Evolutionary conservation across 2,329 filamentous ascomycete species (phyloP), one percentile per base, ranked within the genome.

Genomic region (Neurospora crassa): DNA sequence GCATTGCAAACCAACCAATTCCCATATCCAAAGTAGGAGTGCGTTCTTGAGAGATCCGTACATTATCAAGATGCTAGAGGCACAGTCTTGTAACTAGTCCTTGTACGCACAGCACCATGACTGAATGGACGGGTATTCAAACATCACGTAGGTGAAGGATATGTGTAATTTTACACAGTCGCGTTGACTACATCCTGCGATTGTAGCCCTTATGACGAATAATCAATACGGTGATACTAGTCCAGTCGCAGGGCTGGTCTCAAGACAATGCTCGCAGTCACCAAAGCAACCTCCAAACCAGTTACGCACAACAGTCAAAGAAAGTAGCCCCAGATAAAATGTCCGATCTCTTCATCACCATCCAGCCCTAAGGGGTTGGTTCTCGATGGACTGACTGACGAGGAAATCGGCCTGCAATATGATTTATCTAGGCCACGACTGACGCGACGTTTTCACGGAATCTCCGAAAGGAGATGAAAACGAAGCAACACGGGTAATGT

Each of bases 401-500:
- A 82, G 82, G 80, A 83, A 82, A 85, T 83, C 84, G 82, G 85
- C 81, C 84, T 92, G 91, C 91, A 94, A 95, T 95, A 86, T 87
- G 83, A 83, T 91, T 82, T 73, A 79, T 92, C 91, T 94, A 87
- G 87, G 90, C 89, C 90, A 88, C 87, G 88, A 91, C 88, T 89
- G 91, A 94, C 91, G 90, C 91, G 89, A 77, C 81, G 82, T 82
- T 78, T 86, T 84, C 84, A 86, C 89, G 83, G 81, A 80, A 84
- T 86, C 82, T 81, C 84, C 80, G 75, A 80, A 78, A 75, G 78
- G 79, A 78, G 76, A 79, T 67, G 79, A 84, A 84, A 90, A 85
- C 85, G 87, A 90, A 91, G 91, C 91, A 94, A 94, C 90, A 92
- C 89, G 91, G 91, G 88, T 87, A 88, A 88, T 80, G 84, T 82